phyloP scores from a whole-genome alignment of 78 protist species.

The Tieghemostelium lacteum region DNA sequence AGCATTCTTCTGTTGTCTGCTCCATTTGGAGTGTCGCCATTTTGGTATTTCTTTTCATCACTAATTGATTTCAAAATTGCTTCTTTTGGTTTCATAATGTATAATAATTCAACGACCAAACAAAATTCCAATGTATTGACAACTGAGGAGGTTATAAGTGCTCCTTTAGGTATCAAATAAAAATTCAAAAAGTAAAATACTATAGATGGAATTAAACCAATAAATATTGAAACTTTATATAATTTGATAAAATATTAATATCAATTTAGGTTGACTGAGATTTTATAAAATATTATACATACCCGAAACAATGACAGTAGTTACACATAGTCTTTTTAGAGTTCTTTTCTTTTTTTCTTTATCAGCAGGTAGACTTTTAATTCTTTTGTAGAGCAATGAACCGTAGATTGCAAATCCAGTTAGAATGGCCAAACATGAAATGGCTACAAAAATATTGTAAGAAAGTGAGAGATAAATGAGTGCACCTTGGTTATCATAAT shows the following conservation, averaged over 20 bases:
- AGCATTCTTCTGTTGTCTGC: neutral
- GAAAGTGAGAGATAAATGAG: neutral
- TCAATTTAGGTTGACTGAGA: neutral
- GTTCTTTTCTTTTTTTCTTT: conserved; percentile 29
- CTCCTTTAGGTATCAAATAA: conserved; percentile 2
- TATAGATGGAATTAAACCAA: conserved; percentile 5
- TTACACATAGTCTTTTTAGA: conserved; percentile 18
- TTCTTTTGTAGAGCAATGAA: conserved; percentile 32
- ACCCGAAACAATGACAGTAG: neutral
- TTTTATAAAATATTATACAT: neutral
- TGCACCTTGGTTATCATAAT: neutral
- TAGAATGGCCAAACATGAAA: neutral
- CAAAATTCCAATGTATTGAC: conserved; percentile 26
- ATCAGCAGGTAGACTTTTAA: conserved; percentile 7
- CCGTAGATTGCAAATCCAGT: conserved; percentile 39
- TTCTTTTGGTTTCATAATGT: conserved; percentile 46
- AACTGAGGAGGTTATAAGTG: neutral
- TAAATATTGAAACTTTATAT: conserved; percentile 1
- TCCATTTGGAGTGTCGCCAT: neutral
- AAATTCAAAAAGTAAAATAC: conserved; percentile 14
- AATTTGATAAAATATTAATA: neutral
- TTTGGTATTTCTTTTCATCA: neutral
- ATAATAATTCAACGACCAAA: conserved; percentile 12
- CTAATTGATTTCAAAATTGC: neutral
- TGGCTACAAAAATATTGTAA: conserved; percentile 17